Conservation (phyloP, 768 basidiomycete species). For the Hygrophorus pudorinus region DNA sequence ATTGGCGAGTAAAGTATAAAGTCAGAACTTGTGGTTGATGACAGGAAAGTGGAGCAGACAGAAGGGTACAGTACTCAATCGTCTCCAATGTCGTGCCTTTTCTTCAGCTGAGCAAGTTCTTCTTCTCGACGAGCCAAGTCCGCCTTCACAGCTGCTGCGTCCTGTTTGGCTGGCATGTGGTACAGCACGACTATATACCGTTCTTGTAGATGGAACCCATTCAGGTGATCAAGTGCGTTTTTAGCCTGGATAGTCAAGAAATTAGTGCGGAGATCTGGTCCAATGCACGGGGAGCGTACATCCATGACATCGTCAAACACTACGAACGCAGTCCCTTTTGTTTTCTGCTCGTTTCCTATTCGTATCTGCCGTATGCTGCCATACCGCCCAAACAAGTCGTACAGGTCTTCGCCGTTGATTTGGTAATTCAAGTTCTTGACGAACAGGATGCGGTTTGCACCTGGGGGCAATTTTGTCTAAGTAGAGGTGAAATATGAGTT, state of each 20-base stretch:
- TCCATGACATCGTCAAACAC: constrained; percentile 97
- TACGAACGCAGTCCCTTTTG: constrained; percentile 93
- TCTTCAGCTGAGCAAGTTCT: constrained; percentile 80
- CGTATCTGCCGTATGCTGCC: constrained; percentile 94
- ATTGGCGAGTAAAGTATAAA: too few species aligned
- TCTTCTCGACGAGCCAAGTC: constrained; percentile 88
- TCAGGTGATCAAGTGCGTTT: constrained; percentile 92
- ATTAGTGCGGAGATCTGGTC: constrained; percentile 5
- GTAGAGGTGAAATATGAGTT: constrained; percentile 3
- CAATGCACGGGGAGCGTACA: constrained; percentile 33
- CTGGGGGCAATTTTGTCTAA: constrained; percentile 82
- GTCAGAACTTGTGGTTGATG: too few species aligned
- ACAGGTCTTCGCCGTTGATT: constrained; percentile 88
- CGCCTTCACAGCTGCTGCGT: constrained; percentile 86
- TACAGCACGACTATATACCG: constrained; percentile 97
- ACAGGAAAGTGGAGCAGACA: neutral
- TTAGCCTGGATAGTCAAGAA: constrained; percentile 57
- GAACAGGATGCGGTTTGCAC: constrained; percentile 86
- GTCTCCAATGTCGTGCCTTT: constrained; percentile 77
- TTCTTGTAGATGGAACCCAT: constrained; percentile 97
- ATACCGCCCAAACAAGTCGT: constrained; percentile 96
- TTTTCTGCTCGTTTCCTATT: constrained; percentile 85
- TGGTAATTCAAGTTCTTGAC: constrained; percentile 91
- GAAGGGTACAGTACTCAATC: constrained; percentile 27
- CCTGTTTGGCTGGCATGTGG: constrained; percentile 96